Conservation (phyloP, 805 yeast genomes). For the Cyberlindnera saturnus region DNA sequence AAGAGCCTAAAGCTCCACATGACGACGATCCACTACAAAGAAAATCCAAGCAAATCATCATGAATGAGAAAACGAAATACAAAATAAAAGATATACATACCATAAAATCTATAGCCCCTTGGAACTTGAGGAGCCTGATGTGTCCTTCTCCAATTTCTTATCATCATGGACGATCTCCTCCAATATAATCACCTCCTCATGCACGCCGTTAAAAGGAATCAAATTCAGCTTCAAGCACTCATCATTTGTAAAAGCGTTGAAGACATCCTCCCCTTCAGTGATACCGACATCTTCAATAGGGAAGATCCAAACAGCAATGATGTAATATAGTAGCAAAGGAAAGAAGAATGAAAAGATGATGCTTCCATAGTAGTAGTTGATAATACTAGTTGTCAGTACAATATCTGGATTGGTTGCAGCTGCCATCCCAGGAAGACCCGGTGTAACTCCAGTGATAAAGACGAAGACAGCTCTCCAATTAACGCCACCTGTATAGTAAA, state of each 20-base stretch:
- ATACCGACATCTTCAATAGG: conserved; percentile 18
- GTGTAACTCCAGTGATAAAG: conserved; percentile 27
- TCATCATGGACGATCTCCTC: neutral
- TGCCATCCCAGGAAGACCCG: conserved; percentile 35
- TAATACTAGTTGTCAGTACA: conserved; percentile 17
- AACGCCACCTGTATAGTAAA: conserved; percentile 27
- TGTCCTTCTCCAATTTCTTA: neutral
- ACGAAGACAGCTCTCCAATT: conserved; percentile 26
- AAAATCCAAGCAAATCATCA: neutral
- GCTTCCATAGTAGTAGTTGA: conserved; percentile 26
- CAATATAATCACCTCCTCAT: neutral
- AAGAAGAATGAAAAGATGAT: conserved; percentile 26
- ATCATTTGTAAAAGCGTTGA: conserved; percentile 23
- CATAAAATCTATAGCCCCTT: neutral
- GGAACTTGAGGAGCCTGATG: too few relatives aligned
- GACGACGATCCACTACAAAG: neutral
- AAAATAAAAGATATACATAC: neutral
- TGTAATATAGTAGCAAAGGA: conserved; percentile 23
- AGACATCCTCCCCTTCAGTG: conserved; percentile 22
- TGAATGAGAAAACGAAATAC: too few relatives aligned
- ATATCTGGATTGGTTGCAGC: conserved; percentile 24
- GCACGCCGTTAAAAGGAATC: conserved; percentile 14
- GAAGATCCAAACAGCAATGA: conserved; percentile 20
- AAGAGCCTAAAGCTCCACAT: too few relatives aligned
- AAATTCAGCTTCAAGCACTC: conserved; percentile 23